A percentile compares a stretch with the other conserved stretches of the same genome.
Conservation (phyloP, 768 basidiomycete species). For the Xanthoconium purpureum region DNA sequence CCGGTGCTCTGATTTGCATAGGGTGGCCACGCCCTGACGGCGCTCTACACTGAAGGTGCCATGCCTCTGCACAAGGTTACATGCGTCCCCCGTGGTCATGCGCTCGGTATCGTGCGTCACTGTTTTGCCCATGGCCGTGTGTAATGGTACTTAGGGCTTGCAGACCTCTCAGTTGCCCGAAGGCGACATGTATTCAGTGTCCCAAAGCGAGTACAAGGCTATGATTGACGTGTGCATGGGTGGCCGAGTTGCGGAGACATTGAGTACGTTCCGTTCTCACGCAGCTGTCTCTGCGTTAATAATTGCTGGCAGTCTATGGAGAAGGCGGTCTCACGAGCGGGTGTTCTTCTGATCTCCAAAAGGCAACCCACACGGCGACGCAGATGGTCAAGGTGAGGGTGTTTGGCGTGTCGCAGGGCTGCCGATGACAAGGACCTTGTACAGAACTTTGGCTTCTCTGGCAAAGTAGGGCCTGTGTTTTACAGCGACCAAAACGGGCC, state of each 20-base stretch:
- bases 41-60: conserved; percentile 90
- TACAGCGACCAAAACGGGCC: conserved; percentile 69
- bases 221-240: conserved; percentile 91
- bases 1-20: conserved; percentile 28
- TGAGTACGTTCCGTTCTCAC: conserved; percentile 49
- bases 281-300: conserved; percentile 1
- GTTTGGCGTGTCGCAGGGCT: neutral
- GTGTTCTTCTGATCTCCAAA: conserved; percentile 81
- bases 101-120: conserved; percentile 74
- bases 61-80: conserved; percentile 98
- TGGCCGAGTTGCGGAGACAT: conserved; percentile 91
- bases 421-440: neutral
- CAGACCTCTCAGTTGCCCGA: conserved; percentile 79
- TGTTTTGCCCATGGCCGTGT: neutral
- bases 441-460: conserved; percentile 77
- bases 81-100: conserved; percentile 93
- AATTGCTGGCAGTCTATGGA: conserved; percentile 66
- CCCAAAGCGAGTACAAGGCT: conserved; percentile 71
- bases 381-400: conserved; percentile 82
- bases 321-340: conserved; percentile 87
- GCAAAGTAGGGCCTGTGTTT: conserved; percentile 78
- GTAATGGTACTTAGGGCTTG: conserved; percentile 13
- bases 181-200: conserved; percentile 70
- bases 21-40: conserved; percentile 94
- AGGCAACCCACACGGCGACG: conserved; percentile 76